Evolutionary conservation across 2,329 filamentous ascomycete genomes (phyloP), one percentile per base, ranked within the genome.

Genomic region (Sporothrix dimorphospora): DNA sequence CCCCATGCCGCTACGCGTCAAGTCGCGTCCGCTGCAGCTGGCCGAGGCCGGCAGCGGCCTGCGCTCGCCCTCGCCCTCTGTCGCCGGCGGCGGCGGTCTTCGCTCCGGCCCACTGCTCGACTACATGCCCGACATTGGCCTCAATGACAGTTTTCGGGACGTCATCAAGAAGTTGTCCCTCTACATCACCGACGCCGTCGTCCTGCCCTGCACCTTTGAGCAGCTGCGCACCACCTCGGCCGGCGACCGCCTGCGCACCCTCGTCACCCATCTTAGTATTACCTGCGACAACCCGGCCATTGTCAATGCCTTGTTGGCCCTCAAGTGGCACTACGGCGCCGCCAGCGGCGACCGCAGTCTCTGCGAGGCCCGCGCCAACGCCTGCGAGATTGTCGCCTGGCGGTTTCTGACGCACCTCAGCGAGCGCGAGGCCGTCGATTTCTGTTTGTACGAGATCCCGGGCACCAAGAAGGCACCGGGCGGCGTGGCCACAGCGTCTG

Each of bases 311-410:
- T 82, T 94, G 42, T 82, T 94, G 90, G 91, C 91, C 1, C 83
- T 94, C 40, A 92, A 91, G 78, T 93, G 91, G 85, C 91, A 94
- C 78, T 95, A 90, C 77, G 83, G 91, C 73, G 83, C 87, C 30
- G 85, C 88, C 14, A 83, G 85, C 45, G 90, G 92, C 74, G 84
- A 91, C 72, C 88, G 88, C 73, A 89, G 89, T 4, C 81, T 94
- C 42, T 88, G 89, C 72, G 87, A 91, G 72, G 88, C 91, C 16
- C 86, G 92, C 70, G 91, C 91, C 24, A 88, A 89, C 78, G 92
- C 91, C 38, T 94, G 92, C 78, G 92, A 95, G 82, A 92, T 94
- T 74, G 91, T 94, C 16, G 92, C 92, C 49, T 94, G 92, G 91
- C 88, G 92, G 51, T 93, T 94, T 76, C 83, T 94, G 47, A 89